These are phyloP conservation scores for Blastocystis sp. DNA, from an alignment of 352 stramenopile genomes.

Conservation along the genomic window DNA sequence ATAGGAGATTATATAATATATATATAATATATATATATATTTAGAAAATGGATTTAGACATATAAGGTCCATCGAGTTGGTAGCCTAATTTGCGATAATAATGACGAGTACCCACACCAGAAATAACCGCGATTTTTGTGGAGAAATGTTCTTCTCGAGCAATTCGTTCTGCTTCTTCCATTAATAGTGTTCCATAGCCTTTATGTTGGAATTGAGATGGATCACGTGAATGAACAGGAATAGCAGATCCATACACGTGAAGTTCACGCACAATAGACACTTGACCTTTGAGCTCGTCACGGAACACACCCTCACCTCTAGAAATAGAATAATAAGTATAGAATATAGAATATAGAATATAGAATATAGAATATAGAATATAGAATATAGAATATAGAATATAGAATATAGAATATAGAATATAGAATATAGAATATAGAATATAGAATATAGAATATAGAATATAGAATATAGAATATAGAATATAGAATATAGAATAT, in stretches of 20 bases:
- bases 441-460: too few relatives aligned
- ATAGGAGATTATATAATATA: too few relatives aligned
- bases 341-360: too few relatives aligned
- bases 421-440: too few relatives aligned
- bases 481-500: too few relatives aligned
- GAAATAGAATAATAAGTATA: too few relatives aligned
- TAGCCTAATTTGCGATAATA: constrained; percentile 92
- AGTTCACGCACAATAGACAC: constrained; percentile 64
- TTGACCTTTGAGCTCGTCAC: constrained; percentile 52
- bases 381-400: too few relatives aligned
- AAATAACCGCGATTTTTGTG: constrained; percentile 81
- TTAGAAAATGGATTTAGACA: too few relatives aligned
- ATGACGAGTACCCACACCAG: constrained; percentile 74
- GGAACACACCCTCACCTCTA: constrained; percentile 51
- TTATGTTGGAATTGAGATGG: constrained; percentile 85
- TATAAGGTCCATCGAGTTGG: constrained; percentile 79
- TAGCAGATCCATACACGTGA: constrained; percentile 85
- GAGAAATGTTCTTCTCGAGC: constrained; percentile 74
- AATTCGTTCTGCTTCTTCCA: constrained; percentile 87
- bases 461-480: too few relatives aligned
- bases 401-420: too few relatives aligned
- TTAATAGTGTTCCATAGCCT: constrained; percentile 78
- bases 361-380: too few relatives aligned
- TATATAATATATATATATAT: too few relatives aligned
- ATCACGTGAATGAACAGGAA: constrained; percentile 71